Conservation (phyloP, 2,329 filamentous ascomycete species). For the Colletotrichum brevisporum region DNA sequence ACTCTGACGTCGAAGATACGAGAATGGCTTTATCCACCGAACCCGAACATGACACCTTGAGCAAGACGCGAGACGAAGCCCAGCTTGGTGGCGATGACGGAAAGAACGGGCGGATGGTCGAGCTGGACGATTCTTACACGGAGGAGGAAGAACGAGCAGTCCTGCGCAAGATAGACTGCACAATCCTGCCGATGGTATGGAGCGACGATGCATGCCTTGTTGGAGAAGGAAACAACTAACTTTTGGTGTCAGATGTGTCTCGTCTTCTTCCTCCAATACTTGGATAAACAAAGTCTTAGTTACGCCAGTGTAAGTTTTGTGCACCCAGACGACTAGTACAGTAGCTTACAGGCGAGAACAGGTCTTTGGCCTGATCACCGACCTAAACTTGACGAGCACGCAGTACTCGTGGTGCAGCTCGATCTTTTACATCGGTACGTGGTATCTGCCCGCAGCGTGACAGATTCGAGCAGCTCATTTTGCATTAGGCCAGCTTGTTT, state of each 20-base stretch:
- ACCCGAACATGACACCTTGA: not conserved
- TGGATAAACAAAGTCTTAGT: conserved; percentile 64
- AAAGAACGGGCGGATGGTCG: conserved; percentile 41
- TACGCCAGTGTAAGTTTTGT: conserved; percentile 54
- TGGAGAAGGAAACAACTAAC: not conserved
- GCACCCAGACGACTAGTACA: too few relatives aligned
- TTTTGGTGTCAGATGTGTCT: conserved; percentile 52
- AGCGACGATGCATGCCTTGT: not conserved
- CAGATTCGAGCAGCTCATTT: not conserved
- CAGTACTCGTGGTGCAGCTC: conserved; percentile 65
- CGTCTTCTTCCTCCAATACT: conserved; percentile 59
- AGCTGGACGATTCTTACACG: conserved; percentile 43
- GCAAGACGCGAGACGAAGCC: not conserved
- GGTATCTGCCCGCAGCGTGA: fast-evolving
- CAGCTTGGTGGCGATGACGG: conserved; percentile 23
- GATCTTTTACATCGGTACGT: conserved; percentile 53
- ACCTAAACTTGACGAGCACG: conserved; percentile 58
- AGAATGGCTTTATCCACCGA: conserved; percentile 11
- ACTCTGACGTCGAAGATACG: not conserved
- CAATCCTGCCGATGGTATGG: conserved; percentile 49
- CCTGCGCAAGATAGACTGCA: conserved; percentile 50
- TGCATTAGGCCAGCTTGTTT: conserved; percentile 55
- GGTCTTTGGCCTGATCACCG: conserved; percentile 61
- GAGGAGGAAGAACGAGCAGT: conserved; percentile 50
- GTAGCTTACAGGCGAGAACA: not conserved